phyloP scores from a whole-genome alignment of 208 protist species.

The Acanthamoeba royreba region DNA sequence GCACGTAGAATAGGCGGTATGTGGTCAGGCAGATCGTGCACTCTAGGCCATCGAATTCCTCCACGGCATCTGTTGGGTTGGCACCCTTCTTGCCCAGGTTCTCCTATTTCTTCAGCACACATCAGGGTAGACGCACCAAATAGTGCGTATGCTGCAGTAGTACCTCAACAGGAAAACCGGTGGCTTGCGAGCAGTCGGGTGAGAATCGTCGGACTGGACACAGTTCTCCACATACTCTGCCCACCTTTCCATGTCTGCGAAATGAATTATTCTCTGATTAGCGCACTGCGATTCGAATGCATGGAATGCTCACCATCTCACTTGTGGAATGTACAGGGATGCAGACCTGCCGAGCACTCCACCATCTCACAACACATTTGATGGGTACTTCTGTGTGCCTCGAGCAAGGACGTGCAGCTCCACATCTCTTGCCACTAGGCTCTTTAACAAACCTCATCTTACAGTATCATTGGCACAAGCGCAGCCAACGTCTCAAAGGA shows the following conservation, averaged over 20 bases:
- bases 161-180: conserved; percentile 34
- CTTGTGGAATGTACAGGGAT: no score
- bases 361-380: no score
- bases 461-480: no score
- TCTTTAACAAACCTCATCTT: no score
- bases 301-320: no score
- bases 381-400: no score
- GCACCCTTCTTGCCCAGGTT: background rate
- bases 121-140: background rate
- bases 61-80: background rate
- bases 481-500: no score
- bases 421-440: no score
- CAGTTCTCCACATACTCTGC: conserved; percentile 31
- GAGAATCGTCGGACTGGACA: background rate
- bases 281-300: no score
- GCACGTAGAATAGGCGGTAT: conserved; percentile 66
- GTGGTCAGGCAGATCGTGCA: conserved; percentile 66
- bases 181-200: conserved; percentile 28
- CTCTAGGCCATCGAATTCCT: conserved; percentile 53
- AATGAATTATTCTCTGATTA: no score
- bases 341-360: no score
- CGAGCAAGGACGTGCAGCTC: no score
- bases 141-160: background rate
- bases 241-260: conserved; percentile 55
- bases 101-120: background rate